Percentiles rank a stretch among this genome's conserved stretches.
phyloP scores from a whole-genome alignment of 768 basidiomycete species.

The Trametes gibbosa region DNA sequence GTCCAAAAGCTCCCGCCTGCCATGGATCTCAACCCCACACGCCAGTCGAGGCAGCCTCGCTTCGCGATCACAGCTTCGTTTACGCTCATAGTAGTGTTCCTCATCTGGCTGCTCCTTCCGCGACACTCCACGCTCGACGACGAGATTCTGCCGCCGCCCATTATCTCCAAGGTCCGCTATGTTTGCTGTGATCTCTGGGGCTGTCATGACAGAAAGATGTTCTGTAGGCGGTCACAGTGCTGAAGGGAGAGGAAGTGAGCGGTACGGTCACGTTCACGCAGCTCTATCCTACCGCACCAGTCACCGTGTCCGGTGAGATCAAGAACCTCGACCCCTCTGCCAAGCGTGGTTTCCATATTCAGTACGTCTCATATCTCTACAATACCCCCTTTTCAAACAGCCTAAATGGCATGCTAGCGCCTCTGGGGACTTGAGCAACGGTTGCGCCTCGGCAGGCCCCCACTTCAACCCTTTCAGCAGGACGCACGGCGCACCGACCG shows the following conservation, averaged over 20 bases:
- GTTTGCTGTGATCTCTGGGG: too few relatives aligned
- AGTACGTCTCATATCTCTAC: conserved; percentile 44
- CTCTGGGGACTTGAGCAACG: conserved; percentile 63
- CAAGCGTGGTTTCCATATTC: conserved; percentile 75
- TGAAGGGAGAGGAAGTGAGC: conserved; percentile 60
- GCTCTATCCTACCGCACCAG: conserved; percentile 43
- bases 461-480: conserved; percentile 75
- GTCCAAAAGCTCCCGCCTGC: not conserved
- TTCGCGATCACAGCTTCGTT: conserved; percentile 21
- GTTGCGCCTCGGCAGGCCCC: conserved; percentile 64
- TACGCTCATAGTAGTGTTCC: conserved; percentile 20
- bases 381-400: not conserved
- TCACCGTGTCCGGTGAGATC: conserved; percentile 62
- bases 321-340: conserved; percentile 56
- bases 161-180: conserved; percentile 17
- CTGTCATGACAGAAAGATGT: too few relatives aligned
- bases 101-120: conserved; percentile 23
- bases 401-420: conserved; percentile 1
- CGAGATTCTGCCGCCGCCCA: conserved; percentile 7
- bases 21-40: conserved; percentile 11
- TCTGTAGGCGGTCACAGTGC: conserved; percentile 53
- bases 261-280: conserved; percentile 72
- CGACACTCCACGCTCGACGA: not conserved
- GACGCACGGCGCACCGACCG: conserved; percentile 63
- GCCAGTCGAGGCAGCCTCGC: conserved; percentile 20